These are phyloP conservation scores for Populus hybrid DNA, from an alignment of 441 rosid species.

Conservation along the genomic window DNA sequence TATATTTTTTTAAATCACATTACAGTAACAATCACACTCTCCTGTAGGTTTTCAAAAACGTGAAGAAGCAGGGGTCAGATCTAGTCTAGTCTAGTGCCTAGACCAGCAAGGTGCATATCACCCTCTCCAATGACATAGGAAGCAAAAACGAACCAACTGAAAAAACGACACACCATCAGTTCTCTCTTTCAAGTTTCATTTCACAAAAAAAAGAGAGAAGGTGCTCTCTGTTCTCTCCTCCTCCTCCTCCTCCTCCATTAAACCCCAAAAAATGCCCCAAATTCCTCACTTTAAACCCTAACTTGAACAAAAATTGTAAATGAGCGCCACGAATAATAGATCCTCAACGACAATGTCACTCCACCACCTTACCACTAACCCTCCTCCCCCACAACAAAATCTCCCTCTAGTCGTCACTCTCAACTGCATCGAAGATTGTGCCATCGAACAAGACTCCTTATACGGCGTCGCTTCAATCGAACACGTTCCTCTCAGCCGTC, in stretches of 20 bases:
- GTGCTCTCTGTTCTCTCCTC: background rate
- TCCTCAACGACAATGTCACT: conserved; percentile 56
- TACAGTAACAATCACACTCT: too few relatives aligned
- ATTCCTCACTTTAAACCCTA: background rate
- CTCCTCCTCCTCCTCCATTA: background rate
- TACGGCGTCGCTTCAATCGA: conserved; percentile 77
- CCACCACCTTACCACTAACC: conserved; percentile 32
- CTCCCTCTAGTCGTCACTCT: conserved; percentile 72
- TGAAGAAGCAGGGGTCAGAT: too few relatives aligned
- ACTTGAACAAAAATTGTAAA: background rate
- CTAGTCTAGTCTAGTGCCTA: too few relatives aligned
- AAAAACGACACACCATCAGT: background rate
- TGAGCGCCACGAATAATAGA: conserved; percentile 29
- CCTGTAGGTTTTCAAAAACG: too few relatives aligned
- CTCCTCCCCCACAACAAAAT: conserved; percentile 18
- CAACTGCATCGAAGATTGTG: conserved; percentile 88
- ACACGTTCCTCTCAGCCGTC: conserved; percentile 86
- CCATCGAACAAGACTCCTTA: conserved; percentile 73
- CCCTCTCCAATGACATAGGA: background rate
- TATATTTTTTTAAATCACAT: too few relatives aligned
- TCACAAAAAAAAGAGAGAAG: background rate
- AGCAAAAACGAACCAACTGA: background rate
- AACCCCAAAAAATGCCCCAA: background rate
- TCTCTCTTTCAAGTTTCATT: background rate
- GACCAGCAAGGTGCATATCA: background rate